phyloP scores from a whole-genome alignment of 2,329 filamentous ascomycete species.

The Cercospora nicotianae region DNA sequence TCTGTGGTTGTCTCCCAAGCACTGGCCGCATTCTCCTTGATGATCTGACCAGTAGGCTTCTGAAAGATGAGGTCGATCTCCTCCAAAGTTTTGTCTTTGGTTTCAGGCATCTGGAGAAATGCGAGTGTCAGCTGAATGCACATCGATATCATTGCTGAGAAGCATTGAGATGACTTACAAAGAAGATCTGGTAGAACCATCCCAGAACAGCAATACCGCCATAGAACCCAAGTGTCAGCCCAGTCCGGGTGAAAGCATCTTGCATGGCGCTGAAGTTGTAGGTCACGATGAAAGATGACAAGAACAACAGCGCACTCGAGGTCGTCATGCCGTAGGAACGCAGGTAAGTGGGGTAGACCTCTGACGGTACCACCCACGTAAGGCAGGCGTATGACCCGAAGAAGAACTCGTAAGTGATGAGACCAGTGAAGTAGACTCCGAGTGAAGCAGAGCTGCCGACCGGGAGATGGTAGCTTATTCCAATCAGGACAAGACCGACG shows the following conservation, averaged over 20 bases:
- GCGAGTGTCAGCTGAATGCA: not conserved
- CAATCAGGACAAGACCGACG: constrained; percentile 66
- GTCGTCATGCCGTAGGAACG: constrained; percentile 73
- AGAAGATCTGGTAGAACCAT: constrained; percentile 70
- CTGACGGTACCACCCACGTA: constrained; percentile 52
- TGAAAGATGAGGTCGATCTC: constrained; percentile 70
- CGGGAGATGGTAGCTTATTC: constrained; percentile 61
- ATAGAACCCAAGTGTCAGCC: constrained; percentile 69
- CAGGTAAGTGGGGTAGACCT: constrained; percentile 72
- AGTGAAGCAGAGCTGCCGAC: constrained; percentile 27
- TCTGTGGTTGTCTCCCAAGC: constrained; percentile 49
- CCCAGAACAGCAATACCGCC: constrained; percentile 70
- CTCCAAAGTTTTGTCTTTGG: constrained; percentile 67
- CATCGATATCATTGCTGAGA: no score
- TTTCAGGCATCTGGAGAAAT: constrained; percentile 54
- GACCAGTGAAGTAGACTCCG: constrained; percentile 66
- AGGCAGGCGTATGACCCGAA: constrained; percentile 52
- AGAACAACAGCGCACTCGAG: constrained; percentile 66
- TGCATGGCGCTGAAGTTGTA: constrained; percentile 75
- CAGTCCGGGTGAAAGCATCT: constrained; percentile 64
- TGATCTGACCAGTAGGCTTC: constrained; percentile 62
- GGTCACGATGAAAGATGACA: constrained; percentile 70
- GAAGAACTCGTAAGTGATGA: constrained; percentile 68
- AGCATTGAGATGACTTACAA: no score
- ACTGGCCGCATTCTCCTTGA: constrained; percentile 58